Evolutionary conservation across 83 land plant species (phyloP), one percentile per base, ranked within the genome.

Genomic region (Thuja plicata): DNA sequence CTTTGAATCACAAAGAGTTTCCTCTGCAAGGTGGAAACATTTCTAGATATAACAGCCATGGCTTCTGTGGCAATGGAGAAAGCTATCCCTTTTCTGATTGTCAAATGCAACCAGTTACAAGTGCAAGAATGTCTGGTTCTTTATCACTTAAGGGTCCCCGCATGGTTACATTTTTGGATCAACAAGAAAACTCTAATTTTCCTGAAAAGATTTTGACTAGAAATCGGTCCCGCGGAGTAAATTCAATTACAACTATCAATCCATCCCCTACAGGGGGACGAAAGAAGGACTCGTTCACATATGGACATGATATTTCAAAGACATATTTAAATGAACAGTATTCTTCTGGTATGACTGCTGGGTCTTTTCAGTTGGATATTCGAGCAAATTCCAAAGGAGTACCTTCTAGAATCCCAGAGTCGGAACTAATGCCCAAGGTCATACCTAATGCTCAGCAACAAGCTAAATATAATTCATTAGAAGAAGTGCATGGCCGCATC

Each of bases 121-220:
- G 55, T 32, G 80, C 76, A 32, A 55, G 30, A 84, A 55, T 77
- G 32, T 79, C 92, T 62, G 19, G 87, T 5, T 16, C 48, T 50
- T n/a, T 52, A 41, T 70, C 84, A 82, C 45, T 40, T 27, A 55
- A 50, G 48, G 74, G 74, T 27, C 54, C 88, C 37, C 71, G 54
- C 43, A 66, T 78, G 57, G 24, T 81, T 27, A 80, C 74, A 45
- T 74, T 80, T 81, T 77, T 86, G 86, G 89, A 87, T 71, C 88
- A 86, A 82, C 87, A 43, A 52, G 89, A 32, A 34, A 89, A 89
- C 1, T 78, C 87, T n/a, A 71, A 17, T 48, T 89, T 90, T 92
- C 93, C 94, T 35, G 89, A 90, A 48, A 93, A 89, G 89, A 90
- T 92, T 71, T 85, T 90, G 21, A 89, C 92, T 52, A 78, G 89